Evolutionary conservation across 1,139 yeast genomes (phyloP), one percentile per base, ranked within the genome.

Genomic region (Protomyces arabidopsidicola): DNA sequence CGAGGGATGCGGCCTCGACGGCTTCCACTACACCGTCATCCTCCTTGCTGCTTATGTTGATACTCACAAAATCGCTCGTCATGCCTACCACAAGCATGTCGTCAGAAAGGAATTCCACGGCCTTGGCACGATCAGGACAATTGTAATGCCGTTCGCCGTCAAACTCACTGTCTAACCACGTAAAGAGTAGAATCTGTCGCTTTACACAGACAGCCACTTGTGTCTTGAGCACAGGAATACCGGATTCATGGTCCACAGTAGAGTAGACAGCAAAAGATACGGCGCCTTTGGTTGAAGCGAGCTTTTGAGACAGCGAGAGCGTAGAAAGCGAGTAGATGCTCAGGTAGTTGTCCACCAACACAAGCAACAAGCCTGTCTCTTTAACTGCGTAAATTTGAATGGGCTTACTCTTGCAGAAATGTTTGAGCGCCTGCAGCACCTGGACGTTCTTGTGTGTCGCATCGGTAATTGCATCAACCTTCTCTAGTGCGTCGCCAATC

Each of bases 81-180:
- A 77, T 66, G 2, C 74, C 78, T 51, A 77, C 71, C 1, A 77
- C 70, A 6, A 78, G 66, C 22, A 68, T 71, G 45, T 75, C 74
- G n/a, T 72, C 68, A 55, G 72, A 72, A 45, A 77, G 66, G 67
- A 77, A 78, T 31, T 74, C 74, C 14, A 78, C 45, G 10, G 72
- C 67, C 54, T 72, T 71, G 22, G 77, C 72, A 42, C 73, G 70
- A 60, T 78, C 81, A 12, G 73, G 73, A 20, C 78, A 63, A 31
- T 69, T 69, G 52, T 76, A 72, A 57, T 77, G 79, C 31, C 69
- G 70, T 42, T 67, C 69, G 27, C 70, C 70, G 12, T 65, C 65
- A 48, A 73, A 72, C 62, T 75, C 76, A 12, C 72, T 66, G 62
- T 75, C 76, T 55, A 71, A 67, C 80, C 81, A 78, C 60, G 75